A percentile compares a stretch with the other conserved stretches of the same genome.
Evolutionary conservation across 306 rosid genomes (phyloP).

Genomic region (Inga laurina): DNA sequence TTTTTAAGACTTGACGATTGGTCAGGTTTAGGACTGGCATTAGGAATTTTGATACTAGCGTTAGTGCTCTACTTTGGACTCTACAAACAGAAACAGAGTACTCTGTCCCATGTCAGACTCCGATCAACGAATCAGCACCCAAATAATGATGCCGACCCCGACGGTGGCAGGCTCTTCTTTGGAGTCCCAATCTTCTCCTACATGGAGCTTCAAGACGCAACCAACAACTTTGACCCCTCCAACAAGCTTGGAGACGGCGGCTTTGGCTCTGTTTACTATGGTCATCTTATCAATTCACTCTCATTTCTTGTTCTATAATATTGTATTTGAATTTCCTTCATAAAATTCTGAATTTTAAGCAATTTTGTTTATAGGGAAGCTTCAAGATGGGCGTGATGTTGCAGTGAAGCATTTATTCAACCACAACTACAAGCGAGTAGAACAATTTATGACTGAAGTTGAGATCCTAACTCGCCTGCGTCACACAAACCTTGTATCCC

Average conservation of each 20-base stretch:
- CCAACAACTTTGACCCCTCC: slow-evolving; percentile 48
- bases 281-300: slow-evolving; percentile 29
- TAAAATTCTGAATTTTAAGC: background rate
- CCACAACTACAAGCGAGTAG: slow-evolving; percentile 48
- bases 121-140: background rate
- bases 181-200: slow-evolving; percentile 55
- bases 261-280: slow-evolving; percentile 63
- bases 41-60: slow-evolving; percentile 19
- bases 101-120: background rate
- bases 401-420: slow-evolving; percentile 60
- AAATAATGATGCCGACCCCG: slow-evolving; percentile 29
- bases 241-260: slow-evolving; percentile 72
- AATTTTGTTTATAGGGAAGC: slow-evolving; percentile 43
- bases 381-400: slow-evolving; percentile 71
- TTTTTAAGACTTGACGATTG: background rate
- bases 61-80: slow-evolving; percentile 14
- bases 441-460: slow-evolving; percentile 70
- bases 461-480: slow-evolving; percentile 58
- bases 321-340: background rate
- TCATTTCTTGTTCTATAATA: background rate
- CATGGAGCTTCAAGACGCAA: slow-evolving; percentile 60
- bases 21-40: slow-evolving; percentile 29
- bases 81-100: slow-evolving; percentile 4
- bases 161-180: slow-evolving; percentile 39
- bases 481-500: slow-evolving; percentile 59